phyloP scores from a whole-genome alignment of 2,329 filamentous ascomycete species.

The Dactylonectria estremocensis region DNA sequence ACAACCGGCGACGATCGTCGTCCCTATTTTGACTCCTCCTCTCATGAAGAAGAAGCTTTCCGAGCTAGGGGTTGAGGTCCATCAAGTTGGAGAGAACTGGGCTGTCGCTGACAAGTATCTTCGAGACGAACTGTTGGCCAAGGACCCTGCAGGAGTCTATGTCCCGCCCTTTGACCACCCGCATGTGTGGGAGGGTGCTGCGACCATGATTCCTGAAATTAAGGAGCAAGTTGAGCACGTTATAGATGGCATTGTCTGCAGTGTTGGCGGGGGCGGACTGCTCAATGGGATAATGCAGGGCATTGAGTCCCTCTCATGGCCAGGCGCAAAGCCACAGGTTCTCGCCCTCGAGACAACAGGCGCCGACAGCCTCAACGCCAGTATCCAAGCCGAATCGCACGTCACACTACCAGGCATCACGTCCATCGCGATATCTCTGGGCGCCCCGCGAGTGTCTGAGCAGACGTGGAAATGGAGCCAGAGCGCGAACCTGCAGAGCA shows the following conservation, averaged over 20 bases:
- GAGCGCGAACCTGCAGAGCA: slow-evolving; percentile 53
- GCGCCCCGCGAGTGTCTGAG: slow-evolving; percentile 79
- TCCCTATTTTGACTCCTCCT: slow-evolving; percentile 76
- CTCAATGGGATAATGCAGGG: slow-evolving; percentile 83
- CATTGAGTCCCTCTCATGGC: slow-evolving; percentile 65
- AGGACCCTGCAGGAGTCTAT: slow-evolving; percentile 71
- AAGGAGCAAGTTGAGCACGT: slow-evolving; percentile 58
- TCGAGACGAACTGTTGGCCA: slow-evolving; percentile 68
- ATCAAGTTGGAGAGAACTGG: slow-evolving; percentile 79
- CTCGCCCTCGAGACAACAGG: slow-evolving; percentile 84
- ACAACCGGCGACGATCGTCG: slow-evolving; percentile 81
- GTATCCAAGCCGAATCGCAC: slow-evolving; percentile 69
- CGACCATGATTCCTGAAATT: slow-evolving; percentile 70
- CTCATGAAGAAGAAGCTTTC: slow-evolving; percentile 81
- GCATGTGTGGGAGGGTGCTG: slow-evolving; percentile 77
- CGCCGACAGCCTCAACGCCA: slow-evolving; percentile 78
- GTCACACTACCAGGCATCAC: slow-evolving; percentile 80
- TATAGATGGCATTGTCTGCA: slow-evolving; percentile 82
- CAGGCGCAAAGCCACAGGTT: slow-evolving; percentile 62
- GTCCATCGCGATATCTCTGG: slow-evolving; percentile 81
- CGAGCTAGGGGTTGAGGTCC: slow-evolving; percentile 77
- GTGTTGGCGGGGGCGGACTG: slow-evolving; percentile 85
- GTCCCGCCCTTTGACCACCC: slow-evolving; percentile 80
- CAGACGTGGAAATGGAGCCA: slow-evolving; percentile 77
- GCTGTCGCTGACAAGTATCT: slow-evolving; percentile 79